phyloP scores from a whole-genome alignment of 257 asterid species.

The Euphrasia confusa region DNA sequence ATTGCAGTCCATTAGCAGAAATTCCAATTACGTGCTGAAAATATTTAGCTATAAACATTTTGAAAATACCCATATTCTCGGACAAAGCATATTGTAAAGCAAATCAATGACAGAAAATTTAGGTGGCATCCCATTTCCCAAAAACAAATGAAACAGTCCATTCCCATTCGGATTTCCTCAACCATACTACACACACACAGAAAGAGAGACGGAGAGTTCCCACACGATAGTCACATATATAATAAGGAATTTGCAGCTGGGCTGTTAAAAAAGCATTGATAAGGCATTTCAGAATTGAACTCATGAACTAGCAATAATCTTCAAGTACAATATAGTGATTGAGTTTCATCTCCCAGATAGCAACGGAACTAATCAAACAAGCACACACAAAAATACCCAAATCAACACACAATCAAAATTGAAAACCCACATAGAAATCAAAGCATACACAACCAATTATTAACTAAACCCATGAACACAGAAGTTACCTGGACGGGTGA shows the following conservation, averaged over 20 bases:
- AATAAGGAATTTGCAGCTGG: neutral
- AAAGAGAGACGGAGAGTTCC: neutral
- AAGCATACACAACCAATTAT: neutral
- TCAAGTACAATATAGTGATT: neutral
- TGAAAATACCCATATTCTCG: constrained; percentile 1
- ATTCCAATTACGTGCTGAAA: constrained; percentile 10
- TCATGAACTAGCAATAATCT: constrained; percentile 15
- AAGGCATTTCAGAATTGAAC: constrained; percentile 2
- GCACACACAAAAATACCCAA: neutral
- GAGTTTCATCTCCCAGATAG: constrained; percentile 11
- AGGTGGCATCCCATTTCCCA: constrained; percentile 1
- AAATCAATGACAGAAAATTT: neutral
- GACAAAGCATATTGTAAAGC: neutral
- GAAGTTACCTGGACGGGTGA: constrained; percentile 26
- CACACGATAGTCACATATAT: neutral
- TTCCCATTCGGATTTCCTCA: no score
- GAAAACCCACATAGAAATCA: neutral
- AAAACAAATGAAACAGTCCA: no score
- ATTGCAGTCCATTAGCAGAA: constrained; percentile 11
- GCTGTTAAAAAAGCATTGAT: neutral
- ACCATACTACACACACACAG: neutral
- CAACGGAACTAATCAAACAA: constrained; percentile 8
- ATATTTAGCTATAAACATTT: constrained; percentile 6
- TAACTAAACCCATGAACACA: neutral
- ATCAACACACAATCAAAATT: neutral